A percentile compares a stretch with the other conserved stretches of the same genome.
Conservation (phyloP, 306 rosid genomes). For the Fagus crenata region DNA sequence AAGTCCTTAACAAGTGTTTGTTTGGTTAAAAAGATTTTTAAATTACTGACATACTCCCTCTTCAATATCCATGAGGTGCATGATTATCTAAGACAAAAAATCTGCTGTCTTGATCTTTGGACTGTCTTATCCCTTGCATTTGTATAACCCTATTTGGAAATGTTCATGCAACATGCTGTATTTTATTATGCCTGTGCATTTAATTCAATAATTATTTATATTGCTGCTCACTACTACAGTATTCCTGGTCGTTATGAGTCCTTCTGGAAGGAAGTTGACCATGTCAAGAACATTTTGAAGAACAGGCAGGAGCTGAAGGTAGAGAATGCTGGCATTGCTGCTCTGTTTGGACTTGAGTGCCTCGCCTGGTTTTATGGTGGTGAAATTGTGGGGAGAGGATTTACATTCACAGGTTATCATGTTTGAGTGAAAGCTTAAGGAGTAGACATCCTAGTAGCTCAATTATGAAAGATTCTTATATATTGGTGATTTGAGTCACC, state of each 20-base stretch:
- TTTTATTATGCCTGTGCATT: not conserved
- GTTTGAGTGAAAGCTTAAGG: conserved; percentile 28
- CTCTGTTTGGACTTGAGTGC: conserved; percentile 54
- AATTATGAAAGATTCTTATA: conserved; percentile 7
- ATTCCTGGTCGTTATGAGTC: conserved; percentile 45
- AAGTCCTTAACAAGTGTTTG: too few relatives aligned
- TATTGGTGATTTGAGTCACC: conserved; percentile 6
- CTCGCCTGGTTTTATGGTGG: conserved; percentile 56
- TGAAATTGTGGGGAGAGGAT: conserved; percentile 52
- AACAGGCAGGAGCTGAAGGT: conserved; percentile 33
- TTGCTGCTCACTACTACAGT: conserved; percentile 30
- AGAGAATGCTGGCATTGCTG: conserved; percentile 39
- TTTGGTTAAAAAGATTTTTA: too few relatives aligned
- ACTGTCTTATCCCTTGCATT: not conserved
- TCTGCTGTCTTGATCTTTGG: not conserved
- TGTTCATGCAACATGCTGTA: not conserved
- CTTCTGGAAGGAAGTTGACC: conserved; percentile 44
- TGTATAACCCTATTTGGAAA: not conserved
- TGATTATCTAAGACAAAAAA: too few relatives aligned
- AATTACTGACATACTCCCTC: too few relatives aligned
- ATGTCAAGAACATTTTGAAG: conserved; percentile 33
- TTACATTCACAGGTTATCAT: conserved; percentile 52
- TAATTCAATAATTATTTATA: conserved; percentile 6
- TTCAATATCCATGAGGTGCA: too few relatives aligned
- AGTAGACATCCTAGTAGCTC: conserved; percentile 14